Base-by-base conservation (phyloP, 2,329 filamentous ascomycete species). In the Fusarium kyushuense region DNA sequence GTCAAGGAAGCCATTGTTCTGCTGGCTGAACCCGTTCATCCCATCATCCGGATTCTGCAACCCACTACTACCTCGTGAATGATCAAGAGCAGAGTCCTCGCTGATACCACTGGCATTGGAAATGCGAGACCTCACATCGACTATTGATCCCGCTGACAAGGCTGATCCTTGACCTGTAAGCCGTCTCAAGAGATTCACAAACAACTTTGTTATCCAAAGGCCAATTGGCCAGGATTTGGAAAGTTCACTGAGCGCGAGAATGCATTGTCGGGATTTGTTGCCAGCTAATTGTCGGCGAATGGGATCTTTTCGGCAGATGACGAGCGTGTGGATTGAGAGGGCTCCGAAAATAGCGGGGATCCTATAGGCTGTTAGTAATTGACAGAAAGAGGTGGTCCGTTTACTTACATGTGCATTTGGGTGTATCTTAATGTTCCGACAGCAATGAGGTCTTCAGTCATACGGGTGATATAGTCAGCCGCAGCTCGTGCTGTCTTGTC, bases 221-320 rank as follows among this genome's bases (percentile, higher is more conserved):
- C 69, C 67, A 2, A 72, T 67, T 0, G 69, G 69, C 69, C 69
- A 72, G 0, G 46, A 33, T 1, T 72, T 72, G 11, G 69, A 54
- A 5, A 72, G 42, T 11, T 72, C 69, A 0, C 59, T 56, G 2
- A 72, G 38, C 1, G 69, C 69, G 3, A 72, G 56, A 6, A 72
- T 72, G n/a, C 69, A 72, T 40, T 72, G 69, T 0, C 69, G 64
- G 5, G 69, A 70, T 27, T 72, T 72, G 21, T 72, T 72, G 2
- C 65, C 69, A 2, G 69, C 69, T 1, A 72, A 11, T 23, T 72
- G 69, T 10, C 69, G 58, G 0, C 52, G 63, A 2, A 72, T 59
- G 0, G 63, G 42, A 2, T 70, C 58, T 4, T 63, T 72, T 12
- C 57, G 57, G 12, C 69, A 63, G 8, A 72, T 68, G 2, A 66